Conservation (phyloP, 2,329 filamentous ascomycete genomes). For the Alternaria ethzedia region DNA sequence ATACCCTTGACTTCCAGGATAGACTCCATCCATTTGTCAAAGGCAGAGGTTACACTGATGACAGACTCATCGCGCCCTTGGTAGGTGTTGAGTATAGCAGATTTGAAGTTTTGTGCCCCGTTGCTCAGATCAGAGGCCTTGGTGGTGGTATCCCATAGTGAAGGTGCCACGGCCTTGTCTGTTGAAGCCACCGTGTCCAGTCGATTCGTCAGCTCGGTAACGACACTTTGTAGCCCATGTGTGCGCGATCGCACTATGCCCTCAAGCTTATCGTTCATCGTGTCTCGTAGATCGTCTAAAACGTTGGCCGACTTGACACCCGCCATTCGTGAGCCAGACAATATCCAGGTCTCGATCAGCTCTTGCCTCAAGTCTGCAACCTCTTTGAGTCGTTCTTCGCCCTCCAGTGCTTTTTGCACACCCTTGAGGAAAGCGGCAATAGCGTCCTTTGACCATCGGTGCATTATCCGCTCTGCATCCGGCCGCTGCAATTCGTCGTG, state of each 20-base stretch:
- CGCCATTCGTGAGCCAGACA: slow-evolving; percentile 67
- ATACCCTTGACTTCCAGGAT: slow-evolving; percentile 71
- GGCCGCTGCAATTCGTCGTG: slow-evolving; percentile 68
- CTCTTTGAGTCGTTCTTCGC: slow-evolving; percentile 69
- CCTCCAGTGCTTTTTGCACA: slow-evolving; percentile 64
- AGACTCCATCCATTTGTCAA: slow-evolving; percentile 75
- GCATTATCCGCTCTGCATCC: slow-evolving; percentile 51
- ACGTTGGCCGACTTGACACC: slow-evolving; percentile 73
- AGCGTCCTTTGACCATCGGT: slow-evolving; percentile 50
- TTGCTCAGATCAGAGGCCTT: slow-evolving; percentile 70
- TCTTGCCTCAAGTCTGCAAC: slow-evolving; percentile 73
- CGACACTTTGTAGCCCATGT: slow-evolving; percentile 68
- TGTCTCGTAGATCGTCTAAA: slow-evolving; percentile 70
- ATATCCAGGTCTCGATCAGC: slow-evolving; percentile 77
- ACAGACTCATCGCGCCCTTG: slow-evolving; percentile 75
- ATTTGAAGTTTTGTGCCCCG: slow-evolving; percentile 72
- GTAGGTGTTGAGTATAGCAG: slow-evolving; percentile 70
- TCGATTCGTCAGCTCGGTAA: slow-evolving; percentile 67
- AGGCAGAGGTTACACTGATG: slow-evolving; percentile 66
- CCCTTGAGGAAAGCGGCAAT: slow-evolving; percentile 59
- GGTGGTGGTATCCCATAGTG: slow-evolving; percentile 72
- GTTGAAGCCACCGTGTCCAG: slow-evolving; percentile 65
- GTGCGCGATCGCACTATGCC: slow-evolving; percentile 69
- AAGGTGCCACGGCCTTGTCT: slow-evolving; percentile 50
- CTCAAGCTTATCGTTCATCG: slow-evolving; percentile 72